Base-by-base conservation (phyloP, 148 eudicot species). In the Drosera capensis region DNA sequence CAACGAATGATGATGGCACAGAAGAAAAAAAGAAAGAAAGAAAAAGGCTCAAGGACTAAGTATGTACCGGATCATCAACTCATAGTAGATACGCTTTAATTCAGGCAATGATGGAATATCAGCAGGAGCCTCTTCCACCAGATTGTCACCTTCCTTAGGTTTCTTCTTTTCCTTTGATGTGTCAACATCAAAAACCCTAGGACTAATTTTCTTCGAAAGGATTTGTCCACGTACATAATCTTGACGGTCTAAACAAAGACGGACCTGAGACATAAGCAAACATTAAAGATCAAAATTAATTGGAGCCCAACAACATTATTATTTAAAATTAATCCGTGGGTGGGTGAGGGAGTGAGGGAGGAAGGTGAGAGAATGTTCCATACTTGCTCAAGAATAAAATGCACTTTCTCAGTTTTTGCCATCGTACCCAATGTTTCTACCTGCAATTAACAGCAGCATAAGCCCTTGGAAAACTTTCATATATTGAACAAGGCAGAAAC, bases 381-480 rank as follows among this genome's bases (percentile, higher is more conserved):
- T 73, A 88, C 97, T 71, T 88, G 97, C 48, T 88, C 97, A 49
- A 88, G 92, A 64, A 88, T 83, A 56, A 88, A 88, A 20, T 94
- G 86, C 47, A 83, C 77, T 51, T 88, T 88, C 62, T 88, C 94
- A 29, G 94, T 88, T 74, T 88, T 83, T 40, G 97, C 97, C 94
- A 88, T 88, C 7, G 94, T 92, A 18, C 94, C 94, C 63, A 88
- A 88, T 26, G 94, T 83, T 65, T 83, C 97, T 31, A 88, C 97
- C 97, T 88, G 75, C 45, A 51, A 19, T 53, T 43, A 36, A 35
- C 17, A 34, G 9, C 14, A 25, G 13, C 6, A 28, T 29, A n/a
- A 25, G 23, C 26, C 17, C 39, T n/a, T 3, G 23, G 17, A 9
- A 25, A 20, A 34, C 17, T 51, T 21, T 19, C 23, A 19, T 3